Evolutionary conservation across 2,329 filamentous ascomycete species (phyloP).

Genomic region (Pseudogymnoascus sp.): DNA sequence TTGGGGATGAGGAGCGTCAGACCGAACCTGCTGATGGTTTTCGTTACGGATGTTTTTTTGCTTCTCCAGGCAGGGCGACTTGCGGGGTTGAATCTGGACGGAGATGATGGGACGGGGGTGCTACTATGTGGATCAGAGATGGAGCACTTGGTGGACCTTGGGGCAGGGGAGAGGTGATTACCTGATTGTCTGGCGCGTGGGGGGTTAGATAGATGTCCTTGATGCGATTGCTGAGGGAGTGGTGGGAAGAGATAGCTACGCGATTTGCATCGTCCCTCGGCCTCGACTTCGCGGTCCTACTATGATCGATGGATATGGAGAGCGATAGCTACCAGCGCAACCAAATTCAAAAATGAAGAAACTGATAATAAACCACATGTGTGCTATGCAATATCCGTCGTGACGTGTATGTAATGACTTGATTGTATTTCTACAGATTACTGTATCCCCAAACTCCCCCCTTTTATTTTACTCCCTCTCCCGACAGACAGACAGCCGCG

Average conservation of each 20-base stretch:
- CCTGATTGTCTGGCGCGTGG: background rate
- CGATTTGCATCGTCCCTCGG: background rate
- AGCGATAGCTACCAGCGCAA: background rate
- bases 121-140: background rate
- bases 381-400: background rate
- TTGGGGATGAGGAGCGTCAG: background rate
- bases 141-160: background rate
- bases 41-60: background rate
- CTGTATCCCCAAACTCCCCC: background rate
- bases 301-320: background rate
- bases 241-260: background rate
- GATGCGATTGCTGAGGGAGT: background rate
- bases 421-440: conserved; percentile 1
- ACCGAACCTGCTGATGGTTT: background rate
- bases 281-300: background rate
- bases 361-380: background rate
- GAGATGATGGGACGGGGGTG: background rate
- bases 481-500: background rate
- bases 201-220: background rate
- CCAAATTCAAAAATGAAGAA: conserved; percentile 2
- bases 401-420: background rate
- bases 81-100: background rate
- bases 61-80: background rate
- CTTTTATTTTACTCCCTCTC: background rate
- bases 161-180: background rate